A percentile compares a stretch with the other conserved stretches of the same genome.
phyloP scores from a whole-genome alignment of 345 rosid genomes.

The Mallotus nudiflorus region DNA sequence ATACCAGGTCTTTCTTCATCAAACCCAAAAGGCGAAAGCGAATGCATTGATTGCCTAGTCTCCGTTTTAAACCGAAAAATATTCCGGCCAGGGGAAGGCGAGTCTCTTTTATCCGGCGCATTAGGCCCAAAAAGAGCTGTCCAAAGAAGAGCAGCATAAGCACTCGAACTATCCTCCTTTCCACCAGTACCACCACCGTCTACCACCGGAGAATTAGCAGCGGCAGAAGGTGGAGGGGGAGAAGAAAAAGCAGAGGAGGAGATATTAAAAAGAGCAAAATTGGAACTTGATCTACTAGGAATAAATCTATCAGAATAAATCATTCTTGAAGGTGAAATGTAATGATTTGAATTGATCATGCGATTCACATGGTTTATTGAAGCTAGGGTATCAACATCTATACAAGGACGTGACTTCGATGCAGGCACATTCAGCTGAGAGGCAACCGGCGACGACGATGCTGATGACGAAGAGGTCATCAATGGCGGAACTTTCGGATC shows the following conservation, averaged over 20 bases:
- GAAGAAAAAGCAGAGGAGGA: constrained; percentile 17
- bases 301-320: constrained; percentile 95
- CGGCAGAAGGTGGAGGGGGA: constrained; percentile 28
- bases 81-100: constrained; percentile 47
- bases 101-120: constrained; percentile 72
- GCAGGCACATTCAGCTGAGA: constrained; percentile 58
- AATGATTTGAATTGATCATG: constrained; percentile 64
- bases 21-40: constrained; percentile 68
- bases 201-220: constrained; percentile 17
- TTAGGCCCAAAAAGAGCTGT: constrained; percentile 78
- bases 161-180: constrained; percentile 66
- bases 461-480: no score
- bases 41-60: constrained; percentile 65
- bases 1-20: constrained; percentile 60
- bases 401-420: constrained; percentile 47
- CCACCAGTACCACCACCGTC: constrained; percentile 29
- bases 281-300: constrained; percentile 92
- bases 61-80: constrained; percentile 87
- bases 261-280: constrained; percentile 79
- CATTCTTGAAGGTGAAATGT: constrained; percentile 68
- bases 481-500: constrained; percentile 23
- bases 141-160: constrained; percentile 65
- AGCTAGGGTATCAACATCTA: constrained; percentile 38
- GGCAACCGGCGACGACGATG: constrained; percentile 1
- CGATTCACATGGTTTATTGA: constrained; percentile 61